These are phyloP conservation scores for Mycena floridula DNA, from an alignment of 768 basidiomycete species.

Conservation along the genomic window DNA sequence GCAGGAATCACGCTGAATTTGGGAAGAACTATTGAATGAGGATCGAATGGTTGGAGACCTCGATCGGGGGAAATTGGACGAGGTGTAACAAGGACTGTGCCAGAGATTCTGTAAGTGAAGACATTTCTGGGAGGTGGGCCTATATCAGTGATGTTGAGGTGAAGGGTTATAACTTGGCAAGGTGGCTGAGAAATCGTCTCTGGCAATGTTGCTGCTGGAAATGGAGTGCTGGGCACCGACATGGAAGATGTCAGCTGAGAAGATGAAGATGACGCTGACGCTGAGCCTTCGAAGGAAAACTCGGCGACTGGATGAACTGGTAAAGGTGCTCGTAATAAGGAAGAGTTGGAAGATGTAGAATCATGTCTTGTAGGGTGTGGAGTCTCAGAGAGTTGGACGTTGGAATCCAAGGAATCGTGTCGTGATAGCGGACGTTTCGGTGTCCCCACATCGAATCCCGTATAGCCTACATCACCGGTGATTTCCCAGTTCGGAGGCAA, in stretches of 20 bases:
- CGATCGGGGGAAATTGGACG: constrained; percentile 25
- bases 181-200: constrained; percentile 36
- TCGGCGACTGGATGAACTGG: constrained; percentile 59
- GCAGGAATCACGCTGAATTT: constrained; percentile 64
- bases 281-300: constrained; percentile 69
- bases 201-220: constrained; percentile 30
- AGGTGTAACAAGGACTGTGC: constrained; percentile 56
- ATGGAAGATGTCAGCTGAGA: constrained; percentile 35
- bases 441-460: constrained; percentile 58
- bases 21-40: constrained; percentile 50
- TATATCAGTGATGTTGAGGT: constrained; percentile 77
- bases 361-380: constrained; percentile 26
- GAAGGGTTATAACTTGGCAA: constrained; percentile 59
- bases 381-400: constrained; percentile 5
- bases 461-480: constrained; percentile 59
- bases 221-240: constrained; percentile 45
- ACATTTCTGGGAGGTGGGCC: constrained; percentile 55
- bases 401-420: constrained; percentile 45
- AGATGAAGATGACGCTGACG: constrained; percentile 20
- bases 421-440: constrained; percentile 30
- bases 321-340: constrained; percentile 70
- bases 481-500: constrained; percentile 52
- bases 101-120: constrained; percentile 62
- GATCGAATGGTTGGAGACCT: constrained; percentile 18
- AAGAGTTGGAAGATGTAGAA: constrained; percentile 46